phyloP scores from a whole-genome alignment of 2,329 filamentous ascomycete species.

The Orbilia oligospora region DNA sequence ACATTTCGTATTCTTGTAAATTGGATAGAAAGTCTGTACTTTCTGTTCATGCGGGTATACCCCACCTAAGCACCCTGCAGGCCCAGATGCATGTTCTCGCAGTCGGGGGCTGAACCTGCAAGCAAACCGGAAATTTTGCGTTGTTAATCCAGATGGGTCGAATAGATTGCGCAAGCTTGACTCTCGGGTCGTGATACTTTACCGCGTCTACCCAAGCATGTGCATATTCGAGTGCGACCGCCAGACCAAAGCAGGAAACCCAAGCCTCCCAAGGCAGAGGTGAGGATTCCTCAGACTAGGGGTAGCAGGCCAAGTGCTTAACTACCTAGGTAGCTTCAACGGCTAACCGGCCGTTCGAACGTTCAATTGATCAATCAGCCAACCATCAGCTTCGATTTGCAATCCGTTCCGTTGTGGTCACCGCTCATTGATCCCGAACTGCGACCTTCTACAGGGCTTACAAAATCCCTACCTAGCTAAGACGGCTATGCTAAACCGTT shows the following conservation, averaged over 20 bases:
- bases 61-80: not conserved
- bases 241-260: slow-evolving; percentile 1
- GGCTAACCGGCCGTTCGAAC: not conserved
- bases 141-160: not conserved
- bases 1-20: not conserved
- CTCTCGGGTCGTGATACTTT: not conserved
- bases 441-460: not conserved
- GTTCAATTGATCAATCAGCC: not conserved
- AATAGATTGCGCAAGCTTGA: slow-evolving; percentile 5
- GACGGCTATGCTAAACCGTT: not conserved
- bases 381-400: not conserved
- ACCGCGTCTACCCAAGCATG: not conserved
- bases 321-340: not conserved
- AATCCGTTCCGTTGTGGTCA: not conserved
- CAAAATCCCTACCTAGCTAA: not conserved
- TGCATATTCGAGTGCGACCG: not conserved
- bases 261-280: too few species aligned
- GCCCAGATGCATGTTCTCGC: not conserved
- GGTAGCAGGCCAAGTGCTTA: too few species aligned
- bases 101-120: slow-evolving; percentile 6
- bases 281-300: too few species aligned
- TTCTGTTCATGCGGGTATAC: not conserved
- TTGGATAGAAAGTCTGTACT: not conserved
- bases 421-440: not conserved
- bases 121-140: slow-evolving; percentile 9